phyloP scores from a whole-genome alignment of 2,329 filamentous ascomycete genomes.

The Phoma sp. region DNA sequence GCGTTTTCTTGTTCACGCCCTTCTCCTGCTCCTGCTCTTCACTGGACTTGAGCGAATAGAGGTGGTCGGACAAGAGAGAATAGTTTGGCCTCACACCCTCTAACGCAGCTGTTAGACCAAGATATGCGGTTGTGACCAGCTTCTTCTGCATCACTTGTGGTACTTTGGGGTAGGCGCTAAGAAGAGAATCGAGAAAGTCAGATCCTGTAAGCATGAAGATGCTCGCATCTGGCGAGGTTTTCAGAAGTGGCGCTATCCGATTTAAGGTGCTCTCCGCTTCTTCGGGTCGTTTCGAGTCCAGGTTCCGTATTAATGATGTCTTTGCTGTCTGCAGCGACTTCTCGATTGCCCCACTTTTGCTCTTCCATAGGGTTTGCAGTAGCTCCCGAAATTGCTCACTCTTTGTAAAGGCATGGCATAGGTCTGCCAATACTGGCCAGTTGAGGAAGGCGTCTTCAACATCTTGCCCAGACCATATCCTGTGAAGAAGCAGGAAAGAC shows the following conservation, averaged over 20 bases:
- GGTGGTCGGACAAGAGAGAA: conserved; percentile 79
- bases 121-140: conserved; percentile 76
- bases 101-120: conserved; percentile 75
- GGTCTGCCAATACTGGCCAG: conserved; percentile 73
- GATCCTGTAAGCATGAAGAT: conserved; percentile 79
- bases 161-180: conserved; percentile 69
- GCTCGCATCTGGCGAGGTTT: conserved; percentile 64
- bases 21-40: conserved; percentile 66
- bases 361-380: conserved; percentile 61
- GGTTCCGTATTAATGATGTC: conserved; percentile 65
- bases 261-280: conserved; percentile 63
- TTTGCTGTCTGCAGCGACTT: conserved; percentile 67
- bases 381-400: conserved; percentile 62
- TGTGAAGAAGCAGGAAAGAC: conserved; percentile 69
- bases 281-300: conserved; percentile 69
- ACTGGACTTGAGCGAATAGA: conserved; percentile 79
- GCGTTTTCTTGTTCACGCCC: conserved; percentile 58
- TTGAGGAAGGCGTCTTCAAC: conserved; percentile 61
- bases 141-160: conserved; percentile 69
- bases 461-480: conserved; percentile 60
- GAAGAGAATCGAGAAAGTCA: conserved; percentile 83
- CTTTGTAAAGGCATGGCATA: conserved; percentile 72
- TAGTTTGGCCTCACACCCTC: conserved; percentile 72
- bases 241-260: conserved; percentile 69
- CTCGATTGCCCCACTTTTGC: conserved; percentile 60